phyloP scores from a whole-genome alignment of 345 rosid genomes.

The Isatis tinctoria region DNA sequence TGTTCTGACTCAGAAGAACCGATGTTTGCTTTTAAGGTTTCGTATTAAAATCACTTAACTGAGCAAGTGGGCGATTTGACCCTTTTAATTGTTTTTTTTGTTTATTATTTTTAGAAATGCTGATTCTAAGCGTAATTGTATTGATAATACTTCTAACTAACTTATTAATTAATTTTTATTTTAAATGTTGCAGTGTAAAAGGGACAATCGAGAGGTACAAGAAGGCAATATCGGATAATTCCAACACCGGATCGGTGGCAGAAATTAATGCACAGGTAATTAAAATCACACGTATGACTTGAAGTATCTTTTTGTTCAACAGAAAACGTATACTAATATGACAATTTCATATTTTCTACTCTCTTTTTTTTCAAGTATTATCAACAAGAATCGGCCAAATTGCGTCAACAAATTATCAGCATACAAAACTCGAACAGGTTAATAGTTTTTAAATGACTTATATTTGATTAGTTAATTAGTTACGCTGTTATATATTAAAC shows the following conservation, averaged over 20 bases:
- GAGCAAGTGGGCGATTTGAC: slow-evolving; percentile 56
- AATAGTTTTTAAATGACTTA: not conserved
- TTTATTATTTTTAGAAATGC: not conserved
- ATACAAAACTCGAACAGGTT: slow-evolving; percentile 79
- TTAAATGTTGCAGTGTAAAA: slow-evolving; percentile 59
- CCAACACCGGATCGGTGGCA: slow-evolving; percentile 64
- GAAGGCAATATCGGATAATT: slow-evolving; percentile 64
- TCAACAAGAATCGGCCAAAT: slow-evolving; percentile 81
- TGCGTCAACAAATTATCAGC: slow-evolving; percentile 58
- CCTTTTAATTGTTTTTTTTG: not conserved
- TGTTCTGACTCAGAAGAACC: slow-evolving; percentile 31
- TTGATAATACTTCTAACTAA: not conserved
- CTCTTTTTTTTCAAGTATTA: slow-evolving; percentile 48
- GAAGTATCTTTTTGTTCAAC: not conserved
- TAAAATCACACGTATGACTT: not conserved
- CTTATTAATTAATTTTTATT: not conserved
- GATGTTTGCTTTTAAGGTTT: slow-evolving; percentile 49
- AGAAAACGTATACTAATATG: not conserved
- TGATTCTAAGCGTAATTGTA: not conserved
- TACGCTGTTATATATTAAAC: not conserved
- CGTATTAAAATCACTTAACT: slow-evolving; percentile 49
- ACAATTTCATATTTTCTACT: not conserved
- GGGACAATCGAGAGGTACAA: slow-evolving; percentile 93
- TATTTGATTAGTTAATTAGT: not conserved
- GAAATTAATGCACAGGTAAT: slow-evolving; percentile 89